Conservation (phyloP, 495 filamentous ascomycete genomes). For the Acidiella bohemica region DNA sequence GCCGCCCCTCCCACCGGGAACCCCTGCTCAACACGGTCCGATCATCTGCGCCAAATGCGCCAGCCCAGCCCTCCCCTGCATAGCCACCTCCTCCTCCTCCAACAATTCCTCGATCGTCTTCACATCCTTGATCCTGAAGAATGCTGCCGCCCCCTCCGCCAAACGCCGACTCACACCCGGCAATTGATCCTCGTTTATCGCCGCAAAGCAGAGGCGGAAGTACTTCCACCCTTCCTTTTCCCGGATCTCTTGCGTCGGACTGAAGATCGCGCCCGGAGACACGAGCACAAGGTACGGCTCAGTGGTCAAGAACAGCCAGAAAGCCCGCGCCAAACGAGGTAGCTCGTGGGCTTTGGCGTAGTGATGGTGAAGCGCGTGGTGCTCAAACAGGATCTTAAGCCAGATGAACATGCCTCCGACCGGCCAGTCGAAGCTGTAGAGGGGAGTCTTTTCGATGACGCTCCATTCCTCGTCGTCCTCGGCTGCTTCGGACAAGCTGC, state of each 20-base stretch:
- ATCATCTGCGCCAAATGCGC: too few species aligned
- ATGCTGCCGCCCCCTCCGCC: conserved; percentile 51
- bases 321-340: conserved; percentile 39
- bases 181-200: conserved; percentile 57
- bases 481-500: conserved; percentile 29
- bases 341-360: conserved; percentile 31
- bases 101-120: conserved; percentile 47
- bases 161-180: conserved; percentile 44
- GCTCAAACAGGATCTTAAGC: conserved; percentile 52
- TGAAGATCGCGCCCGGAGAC: conserved; percentile 57
- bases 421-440: conserved; percentile 65
- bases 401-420: conserved; percentile 86
- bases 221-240: conserved; percentile 46
- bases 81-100: conserved; percentile 25
- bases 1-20: too few species aligned
- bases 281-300: conserved; percentile 54
- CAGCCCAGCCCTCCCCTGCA: conserved; percentile 12
- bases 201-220: conserved; percentile 75
- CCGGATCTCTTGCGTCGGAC: conserved; percentile 43
- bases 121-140: conserved; percentile 58
- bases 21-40: too few species aligned
- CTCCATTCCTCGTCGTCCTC: conserved; percentile 43
- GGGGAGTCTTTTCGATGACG: conserved; percentile 51
- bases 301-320: conserved; percentile 61
- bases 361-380: conserved; percentile 47